These are phyloP conservation scores for Ustilago shanxiensis DNA, from an alignment of 1,284 basidiomycete genomes.

Conservation along the genomic window DNA sequence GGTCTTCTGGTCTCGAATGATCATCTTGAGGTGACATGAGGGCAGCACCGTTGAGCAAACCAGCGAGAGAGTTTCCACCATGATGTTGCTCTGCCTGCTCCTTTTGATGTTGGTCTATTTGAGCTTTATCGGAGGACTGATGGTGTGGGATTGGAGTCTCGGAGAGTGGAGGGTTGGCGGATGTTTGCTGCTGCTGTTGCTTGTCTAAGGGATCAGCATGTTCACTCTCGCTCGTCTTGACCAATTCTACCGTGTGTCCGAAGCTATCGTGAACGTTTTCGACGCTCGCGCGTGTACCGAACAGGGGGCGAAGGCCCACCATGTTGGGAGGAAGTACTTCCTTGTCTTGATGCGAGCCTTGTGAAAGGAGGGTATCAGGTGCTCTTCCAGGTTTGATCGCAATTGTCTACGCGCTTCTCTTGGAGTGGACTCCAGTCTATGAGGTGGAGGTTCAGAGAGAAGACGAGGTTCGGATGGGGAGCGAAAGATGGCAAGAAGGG, in stretches of 20 bases:
- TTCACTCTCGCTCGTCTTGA: conserved; percentile 39
- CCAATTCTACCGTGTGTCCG: conserved; percentile 29
- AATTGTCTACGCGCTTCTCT: neutral
- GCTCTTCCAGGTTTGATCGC: neutral
- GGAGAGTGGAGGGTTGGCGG: neutral
- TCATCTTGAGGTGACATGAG: conserved; percentile 30
- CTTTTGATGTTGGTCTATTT: conserved; percentile 1
- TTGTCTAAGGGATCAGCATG: conserved; percentile 7
- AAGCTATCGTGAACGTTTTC: conserved; percentile 41
- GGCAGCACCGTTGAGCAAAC: conserved; percentile 42
- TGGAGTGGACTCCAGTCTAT: neutral
- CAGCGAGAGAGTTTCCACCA: conserved; percentile 16
- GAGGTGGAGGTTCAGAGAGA: neutral
- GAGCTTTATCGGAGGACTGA: neutral
- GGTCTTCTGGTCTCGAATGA: conserved; percentile 26
- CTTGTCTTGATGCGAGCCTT: too few species aligned
- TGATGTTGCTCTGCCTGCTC: conserved; percentile 12
- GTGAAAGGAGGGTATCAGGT: neutral
- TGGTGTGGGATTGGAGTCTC: conserved; percentile 4
- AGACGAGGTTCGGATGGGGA: neutral
- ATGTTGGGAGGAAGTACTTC: conserved; percentile 8
- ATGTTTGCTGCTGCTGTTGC: neutral
- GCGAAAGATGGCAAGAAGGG: neutral
- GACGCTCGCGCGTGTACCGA: conserved; percentile 41
- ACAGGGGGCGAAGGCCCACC: conserved; percentile 39